Conservation (phyloP, 441 rosid species). For the Francoa sonchifolia region DNA sequence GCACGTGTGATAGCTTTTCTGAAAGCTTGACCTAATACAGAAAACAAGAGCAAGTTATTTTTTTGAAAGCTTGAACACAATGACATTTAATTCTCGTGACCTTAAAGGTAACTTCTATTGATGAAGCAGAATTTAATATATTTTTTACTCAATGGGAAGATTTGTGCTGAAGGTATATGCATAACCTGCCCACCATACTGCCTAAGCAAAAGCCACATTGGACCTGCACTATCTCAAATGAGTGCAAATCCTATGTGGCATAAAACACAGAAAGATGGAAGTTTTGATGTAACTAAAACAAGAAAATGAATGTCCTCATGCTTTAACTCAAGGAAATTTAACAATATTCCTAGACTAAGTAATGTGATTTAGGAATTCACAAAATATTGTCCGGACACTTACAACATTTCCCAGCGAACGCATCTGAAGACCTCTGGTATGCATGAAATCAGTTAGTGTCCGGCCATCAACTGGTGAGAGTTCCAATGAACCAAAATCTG, state of each 20-base stretch:
- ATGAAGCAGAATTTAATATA: no score
- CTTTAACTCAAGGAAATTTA: neutral
- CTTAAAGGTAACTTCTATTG: no score
- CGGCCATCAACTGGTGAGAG: conserved; percentile 81
- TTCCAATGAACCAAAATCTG: conserved; percentile 82
- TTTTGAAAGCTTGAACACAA: no score
- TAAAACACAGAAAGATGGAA: neutral
- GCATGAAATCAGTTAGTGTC: conserved; percentile 80
- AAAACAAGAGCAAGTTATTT: no score
- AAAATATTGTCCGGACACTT: conserved; percentile 8
- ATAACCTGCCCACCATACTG: no score
- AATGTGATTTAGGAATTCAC: neutral
- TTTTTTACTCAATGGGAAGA: no score
- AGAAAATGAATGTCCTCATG: neutral
- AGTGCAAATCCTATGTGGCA: conserved; percentile 1
- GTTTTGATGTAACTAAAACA: neutral
- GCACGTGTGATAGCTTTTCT: conserved; percentile 73
- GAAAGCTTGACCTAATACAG: conserved; percentile 82
- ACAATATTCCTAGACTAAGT: neutral
- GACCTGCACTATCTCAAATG: neutral
- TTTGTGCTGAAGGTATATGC: no score
- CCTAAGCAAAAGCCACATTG: no score
- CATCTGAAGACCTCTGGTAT: conserved; percentile 75
- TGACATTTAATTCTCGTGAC: no score
- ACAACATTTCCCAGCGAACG: conserved; percentile 66